Percentiles rank a stretch among this genome's conserved stretches.
These are phyloP conservation scores for Ophiostoma novo-ulmi DNA, from an alignment of 2,329 filamentous ascomycete species.

Conservation along the genomic window DNA sequence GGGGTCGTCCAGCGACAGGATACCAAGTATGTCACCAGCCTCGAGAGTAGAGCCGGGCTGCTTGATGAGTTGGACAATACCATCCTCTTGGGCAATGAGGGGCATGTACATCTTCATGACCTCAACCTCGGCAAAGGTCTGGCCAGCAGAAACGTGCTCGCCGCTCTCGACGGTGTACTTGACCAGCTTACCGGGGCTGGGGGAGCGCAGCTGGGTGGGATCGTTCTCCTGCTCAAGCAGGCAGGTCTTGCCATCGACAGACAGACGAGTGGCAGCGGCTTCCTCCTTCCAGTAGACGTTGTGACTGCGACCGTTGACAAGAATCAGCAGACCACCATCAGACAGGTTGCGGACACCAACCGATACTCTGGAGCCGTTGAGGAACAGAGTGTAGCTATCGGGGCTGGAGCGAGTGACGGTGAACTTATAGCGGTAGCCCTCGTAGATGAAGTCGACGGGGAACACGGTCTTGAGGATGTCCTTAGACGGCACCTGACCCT, in stretches of 20 bases:
- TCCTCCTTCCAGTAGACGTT: constrained; percentile 99
- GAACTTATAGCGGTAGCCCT: constrained; percentile 94
- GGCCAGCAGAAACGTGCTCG: constrained; percentile 83
- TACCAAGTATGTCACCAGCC: constrained; percentile 97
- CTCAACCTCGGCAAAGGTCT: constrained; percentile 94
- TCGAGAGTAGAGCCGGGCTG: constrained; percentile 97
- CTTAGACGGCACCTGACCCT: constrained; percentile 94
- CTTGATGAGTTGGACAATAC: constrained; percentile 97
- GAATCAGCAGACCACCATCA: constrained; percentile 86
- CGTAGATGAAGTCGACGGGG: constrained; percentile 97
- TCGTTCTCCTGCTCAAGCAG: constrained; percentile 98
- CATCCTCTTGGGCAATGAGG: constrained; percentile 87
- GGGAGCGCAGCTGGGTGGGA: constrained; percentile 90
- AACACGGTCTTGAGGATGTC: constrained; percentile 97
- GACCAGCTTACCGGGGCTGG: constrained; percentile 94
- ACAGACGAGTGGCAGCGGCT: constrained; percentile 88
- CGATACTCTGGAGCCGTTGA: constrained; percentile 95
- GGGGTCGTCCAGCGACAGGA: constrained; percentile 89
- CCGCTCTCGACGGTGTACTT: constrained; percentile 97
- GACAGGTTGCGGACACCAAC: constrained; percentile 89
- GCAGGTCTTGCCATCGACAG: constrained; percentile 97
- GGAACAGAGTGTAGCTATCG: constrained; percentile 96
- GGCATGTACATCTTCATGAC: constrained; percentile 99
- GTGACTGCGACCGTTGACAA: constrained; percentile 89
- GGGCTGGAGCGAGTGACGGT: constrained; percentile 87